Base-by-base conservation (phyloP, 352 stramenopile genomes). In the Thalassiosira livingstoniorum region DNA sequence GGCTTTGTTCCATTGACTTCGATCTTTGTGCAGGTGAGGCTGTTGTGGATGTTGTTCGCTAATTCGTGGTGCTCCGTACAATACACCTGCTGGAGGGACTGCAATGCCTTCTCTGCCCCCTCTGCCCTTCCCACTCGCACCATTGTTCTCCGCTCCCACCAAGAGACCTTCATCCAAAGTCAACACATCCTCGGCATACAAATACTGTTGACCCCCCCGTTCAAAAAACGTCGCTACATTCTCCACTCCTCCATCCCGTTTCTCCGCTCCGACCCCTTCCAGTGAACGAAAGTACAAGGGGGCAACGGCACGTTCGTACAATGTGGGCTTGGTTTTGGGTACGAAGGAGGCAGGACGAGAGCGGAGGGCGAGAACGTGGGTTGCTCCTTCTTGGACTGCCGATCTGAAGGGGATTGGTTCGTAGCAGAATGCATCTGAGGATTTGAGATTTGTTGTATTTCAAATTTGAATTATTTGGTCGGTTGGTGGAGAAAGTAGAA, bases 341-440 rank as follows among this genome's bases (percentile, higher is more conserved):
- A 74, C 58, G 64, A 69, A 91, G 34, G 81, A 85, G 18, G 78
- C 78, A 32, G 90, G 90, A 75, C 88, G 65, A 29, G 64, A 89
- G 35, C 81, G 64, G 18, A 93, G 66, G 1, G 86, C 88, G 21
- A 94, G 37, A 29, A 93, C 88, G 75, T 94, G 90, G 5, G 90
- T 93, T 5, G 86, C 86, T 35, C 68, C 86, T 78, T 94, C 86
- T 54, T 82, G 79, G 10, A 93, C 88, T 25, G 90, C 87, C 57
- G 82, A 90, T 69, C 90, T 61, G 55, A 88, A 93, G 18, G 90
- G 90, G 39, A 94, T 32, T 15, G 88, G 85, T 68, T 93, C 88
- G 60, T 90, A 92, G 39, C 83, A 90, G 75, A 93, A 69, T n/a
- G 61, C 88, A 87, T 94, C 90, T 80, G 91, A n/a, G n/a, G n/a